A percentile compares a stretch with the other conserved stretches of the same genome.
Evolutionary conservation across 2,329 filamentous ascomycete genomes (phyloP).

Genomic region (Neonectria sp.): DNA sequence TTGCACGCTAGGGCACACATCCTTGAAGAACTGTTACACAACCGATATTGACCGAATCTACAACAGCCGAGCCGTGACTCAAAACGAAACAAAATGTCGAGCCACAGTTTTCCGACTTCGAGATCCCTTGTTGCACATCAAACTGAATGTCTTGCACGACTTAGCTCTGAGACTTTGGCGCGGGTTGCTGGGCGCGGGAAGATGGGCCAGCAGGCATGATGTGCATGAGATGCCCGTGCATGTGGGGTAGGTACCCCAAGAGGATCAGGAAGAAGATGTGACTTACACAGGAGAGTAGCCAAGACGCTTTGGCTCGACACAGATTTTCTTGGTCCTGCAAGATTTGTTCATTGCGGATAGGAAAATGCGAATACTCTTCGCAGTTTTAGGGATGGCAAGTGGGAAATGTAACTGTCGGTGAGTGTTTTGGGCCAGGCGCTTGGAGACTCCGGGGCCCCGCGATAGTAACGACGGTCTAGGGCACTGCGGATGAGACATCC

Average conservation of each 20-base stretch:
- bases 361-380: background rate
- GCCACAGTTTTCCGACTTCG: background rate
- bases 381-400: background rate
- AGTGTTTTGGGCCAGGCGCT: constrained; percentile 36
- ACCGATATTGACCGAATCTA: background rate
- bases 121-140: background rate
- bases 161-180: background rate
- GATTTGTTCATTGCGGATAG: background rate
- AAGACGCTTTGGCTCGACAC: background rate
- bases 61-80: background rate
- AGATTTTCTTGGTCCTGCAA: background rate
- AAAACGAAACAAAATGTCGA: background rate
- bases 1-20: too few species aligned
- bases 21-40: too few species aligned
- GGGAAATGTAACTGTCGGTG: constrained; percentile 42
- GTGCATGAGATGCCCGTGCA: background rate
- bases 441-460: constrained; percentile 49
- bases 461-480: constrained; percentile 31
- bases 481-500: background rate
- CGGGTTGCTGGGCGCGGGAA: background rate
- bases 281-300: background rate
- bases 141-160: background rate
- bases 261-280: background rate
- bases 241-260: background rate
- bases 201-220: background rate